A percentile compares a stretch with the other conserved stretches of the same genome.
Conservation (phyloP, 139 green algal genomes). For the Marvania coccoides region DNA sequence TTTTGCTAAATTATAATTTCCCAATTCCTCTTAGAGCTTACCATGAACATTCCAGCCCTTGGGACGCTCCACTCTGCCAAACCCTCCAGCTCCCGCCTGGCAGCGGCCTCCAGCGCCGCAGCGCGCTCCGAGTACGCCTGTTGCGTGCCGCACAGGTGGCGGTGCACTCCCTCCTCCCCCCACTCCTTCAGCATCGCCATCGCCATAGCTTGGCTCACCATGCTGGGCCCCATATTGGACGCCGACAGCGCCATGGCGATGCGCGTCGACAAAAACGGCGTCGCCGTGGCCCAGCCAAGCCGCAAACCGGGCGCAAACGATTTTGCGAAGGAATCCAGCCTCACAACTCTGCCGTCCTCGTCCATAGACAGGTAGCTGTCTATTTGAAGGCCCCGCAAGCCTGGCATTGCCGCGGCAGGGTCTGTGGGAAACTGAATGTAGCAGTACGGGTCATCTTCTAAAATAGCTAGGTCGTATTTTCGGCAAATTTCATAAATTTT, state of each 20-base stretch:
- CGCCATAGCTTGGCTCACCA: conserved; percentile 29
- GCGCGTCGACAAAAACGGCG: conserved; percentile 6
- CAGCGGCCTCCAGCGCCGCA: conserved; percentile 7
- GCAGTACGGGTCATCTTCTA: conserved; percentile 84
- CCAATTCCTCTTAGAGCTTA: no score
- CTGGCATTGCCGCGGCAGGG: not conserved
- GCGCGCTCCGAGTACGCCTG: conserved; percentile 23
- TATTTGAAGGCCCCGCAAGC: not conserved
- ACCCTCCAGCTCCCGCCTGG: not conserved
- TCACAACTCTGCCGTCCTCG: conserved; percentile 54
- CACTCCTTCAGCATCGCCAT: conserved; percentile 19
- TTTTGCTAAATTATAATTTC: no score
- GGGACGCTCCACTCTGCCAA: conserved; percentile 35
- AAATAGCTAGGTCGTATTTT: conserved; percentile 33
- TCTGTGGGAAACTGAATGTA: conserved; percentile 52
- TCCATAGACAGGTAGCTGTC: conserved; percentile 57
- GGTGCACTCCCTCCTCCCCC: conserved; percentile 32
- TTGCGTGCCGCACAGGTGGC: conserved; percentile 32
- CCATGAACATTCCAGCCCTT: conserved; percentile 37
- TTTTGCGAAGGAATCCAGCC: conserved; percentile 75
- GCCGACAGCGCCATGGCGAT: conserved; percentile 9
- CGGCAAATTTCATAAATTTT: conserved; percentile 51
- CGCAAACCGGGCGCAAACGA: conserved; percentile 49
- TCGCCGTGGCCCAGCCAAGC: conserved; percentile 61
- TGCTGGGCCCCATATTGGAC: conserved; percentile 31